phyloP scores from a whole-genome alignment of 352 stramenopile genomes.

The Globisporangium nunn region DNA sequence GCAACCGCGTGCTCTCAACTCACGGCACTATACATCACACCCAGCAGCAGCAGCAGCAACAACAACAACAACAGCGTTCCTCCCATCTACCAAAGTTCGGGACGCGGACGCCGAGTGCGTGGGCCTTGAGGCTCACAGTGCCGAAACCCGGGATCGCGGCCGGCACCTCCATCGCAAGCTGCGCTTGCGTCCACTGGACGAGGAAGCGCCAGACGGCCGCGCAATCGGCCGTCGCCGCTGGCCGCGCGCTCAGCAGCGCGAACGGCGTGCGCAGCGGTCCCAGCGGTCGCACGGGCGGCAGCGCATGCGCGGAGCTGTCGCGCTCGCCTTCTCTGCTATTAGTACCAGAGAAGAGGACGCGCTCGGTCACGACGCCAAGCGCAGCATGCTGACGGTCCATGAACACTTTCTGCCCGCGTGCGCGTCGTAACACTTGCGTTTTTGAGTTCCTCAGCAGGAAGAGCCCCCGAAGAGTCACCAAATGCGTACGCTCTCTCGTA shows the following conservation, averaged over 20 bases:
- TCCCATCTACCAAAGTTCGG: constrained; percentile 40
- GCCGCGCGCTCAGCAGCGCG: neutral
- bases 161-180: constrained; percentile 70
- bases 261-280: neutral
- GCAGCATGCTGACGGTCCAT: neutral
- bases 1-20: neutral
- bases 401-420: no score
- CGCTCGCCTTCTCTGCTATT: neutral
- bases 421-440: no score
- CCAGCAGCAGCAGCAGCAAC: no score
- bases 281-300: neutral
- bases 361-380: neutral
- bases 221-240: neutral
- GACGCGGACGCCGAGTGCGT: constrained; percentile 50
- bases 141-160: constrained; percentile 68
- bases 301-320: neutral
- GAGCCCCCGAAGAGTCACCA: no score
- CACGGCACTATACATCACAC: neutral
- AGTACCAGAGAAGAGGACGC: neutral
- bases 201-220: neutral
- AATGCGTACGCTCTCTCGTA: no score
- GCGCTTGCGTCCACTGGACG: neutral
- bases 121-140: constrained; percentile 37
- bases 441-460: no score
- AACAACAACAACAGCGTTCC: no score